These are phyloP conservation scores for Anastatica hierochuntica DNA, from an alignment of 345 rosid species.

Conservation along the genomic window DNA sequence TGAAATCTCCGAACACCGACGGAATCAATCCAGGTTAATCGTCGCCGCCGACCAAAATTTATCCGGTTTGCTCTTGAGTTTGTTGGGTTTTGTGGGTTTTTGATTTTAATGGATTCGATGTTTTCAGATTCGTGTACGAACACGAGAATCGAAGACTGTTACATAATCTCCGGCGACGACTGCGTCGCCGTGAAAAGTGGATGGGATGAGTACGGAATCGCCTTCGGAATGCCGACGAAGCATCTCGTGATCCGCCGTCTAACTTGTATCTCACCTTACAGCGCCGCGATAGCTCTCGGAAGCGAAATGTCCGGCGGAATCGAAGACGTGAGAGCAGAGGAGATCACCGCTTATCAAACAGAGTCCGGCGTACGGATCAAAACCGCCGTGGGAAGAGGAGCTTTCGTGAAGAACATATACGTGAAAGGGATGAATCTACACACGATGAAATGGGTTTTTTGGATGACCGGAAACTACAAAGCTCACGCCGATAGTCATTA, in stretches of 20 bases:
- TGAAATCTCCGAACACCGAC: conserved; percentile 84
- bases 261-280: conserved; percentile 59
- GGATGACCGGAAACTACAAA: conserved; percentile 59
- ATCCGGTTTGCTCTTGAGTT: neutral
- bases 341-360: conserved; percentile 39
- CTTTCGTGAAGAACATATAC: conserved; percentile 39
- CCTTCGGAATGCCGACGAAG: conserved; percentile 35
- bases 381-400: conserved; percentile 58
- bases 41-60: neutral
- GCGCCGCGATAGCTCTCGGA: conserved; percentile 60
- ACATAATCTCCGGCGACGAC: conserved; percentile 86
- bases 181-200: conserved; percentile 85
- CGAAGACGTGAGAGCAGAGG: conserved; percentile 40
- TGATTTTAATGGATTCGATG: too few species aligned
- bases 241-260: conserved; percentile 43
- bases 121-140: conserved; percentile 83
- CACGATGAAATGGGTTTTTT: conserved; percentile 61
- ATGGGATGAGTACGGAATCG: conserved; percentile 56
- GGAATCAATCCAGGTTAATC: conserved; percentile 85
- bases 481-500: conserved; percentile 38
- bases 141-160: conserved; percentile 72
- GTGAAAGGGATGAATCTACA: conserved; percentile 38
- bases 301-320: conserved; percentile 82
- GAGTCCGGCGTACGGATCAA: conserved; percentile 50
- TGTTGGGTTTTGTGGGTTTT: neutral